These are phyloP conservation scores for Tubosaeta brunneosetosa DNA, from an alignment of 768 basidiomycete species.

Conservation along the genomic window DNA sequence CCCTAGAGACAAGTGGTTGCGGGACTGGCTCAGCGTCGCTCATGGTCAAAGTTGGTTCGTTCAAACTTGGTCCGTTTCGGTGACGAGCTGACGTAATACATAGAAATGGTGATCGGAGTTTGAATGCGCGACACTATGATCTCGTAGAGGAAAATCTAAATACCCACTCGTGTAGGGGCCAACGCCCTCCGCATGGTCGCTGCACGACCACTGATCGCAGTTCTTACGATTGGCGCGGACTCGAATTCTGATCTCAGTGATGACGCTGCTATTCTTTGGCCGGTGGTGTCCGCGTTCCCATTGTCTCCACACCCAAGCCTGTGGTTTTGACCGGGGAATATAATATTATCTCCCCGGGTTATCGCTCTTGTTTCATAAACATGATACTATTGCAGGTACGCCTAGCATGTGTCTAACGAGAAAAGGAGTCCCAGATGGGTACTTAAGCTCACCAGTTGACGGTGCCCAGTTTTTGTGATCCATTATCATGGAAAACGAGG, in stretches of 20 bases:
- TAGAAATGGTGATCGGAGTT: background rate
- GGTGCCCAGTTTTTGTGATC: background rate
- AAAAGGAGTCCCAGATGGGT: background rate
- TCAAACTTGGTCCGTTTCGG: background rate
- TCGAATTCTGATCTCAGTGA: background rate
- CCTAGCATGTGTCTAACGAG: background rate
- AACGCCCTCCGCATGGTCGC: background rate
- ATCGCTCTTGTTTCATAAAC: background rate
- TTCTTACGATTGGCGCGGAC: background rate
- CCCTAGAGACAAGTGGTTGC: slow-evolving; percentile 46
- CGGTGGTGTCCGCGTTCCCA: background rate
- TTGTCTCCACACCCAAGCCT: background rate
- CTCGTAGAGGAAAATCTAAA: background rate
- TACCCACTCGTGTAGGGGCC: background rate
- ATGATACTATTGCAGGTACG: background rate
- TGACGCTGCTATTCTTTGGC: background rate
- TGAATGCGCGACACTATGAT: background rate
- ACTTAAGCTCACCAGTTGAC: background rate
- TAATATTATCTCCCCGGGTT: background rate
- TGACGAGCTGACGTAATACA: background rate
- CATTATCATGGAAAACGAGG: slow-evolving; percentile 15
- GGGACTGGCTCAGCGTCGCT: slow-evolving; percentile 39
- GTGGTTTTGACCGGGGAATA: background rate
- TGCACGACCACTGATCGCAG: background rate
- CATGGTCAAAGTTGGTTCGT: slow-evolving; percentile 12